Base-by-base conservation (phyloP, 1,284 basidiomycete genomes). In the Papiliotrema flavescens region DNA sequence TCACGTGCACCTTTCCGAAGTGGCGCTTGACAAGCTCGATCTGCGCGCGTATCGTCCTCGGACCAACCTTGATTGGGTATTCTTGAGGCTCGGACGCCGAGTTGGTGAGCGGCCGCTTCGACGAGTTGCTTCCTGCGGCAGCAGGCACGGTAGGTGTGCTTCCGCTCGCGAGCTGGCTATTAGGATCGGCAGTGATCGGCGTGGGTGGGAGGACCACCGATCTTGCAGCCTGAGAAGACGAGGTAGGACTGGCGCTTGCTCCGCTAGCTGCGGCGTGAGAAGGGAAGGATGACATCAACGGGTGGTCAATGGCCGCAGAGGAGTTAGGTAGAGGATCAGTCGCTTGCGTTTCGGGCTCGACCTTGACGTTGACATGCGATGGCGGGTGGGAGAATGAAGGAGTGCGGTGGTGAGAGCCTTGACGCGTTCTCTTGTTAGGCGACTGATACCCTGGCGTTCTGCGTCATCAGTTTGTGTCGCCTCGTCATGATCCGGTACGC, bases 1-100 rank as follows among this genome's bases (percentile, higher is more conserved):
- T 56, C 26, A 49, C 35, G 26, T 71, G 70, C 48, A 70, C 67
- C 51, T 71, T 71, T 52, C 58, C 50, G 26, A 73, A 66, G 2
- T 64, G 62, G 23, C 62, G 61, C 3, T 60, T 59, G 19, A 72
- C 65, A 11, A 73, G 59, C 35, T 58, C 51, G 42, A 72, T 61
- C 48, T 67, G 69, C 8, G 61, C 54, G 19, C 55, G 58, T 2
- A 73, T 57, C 3, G 73, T 71, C 47, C 65, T 65, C 45, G 58
- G 49, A 23, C 71, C 61, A 14, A 70, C 51, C 28, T 56, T 63
- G 55, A 71, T 62, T 1, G 66, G 69, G 47, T 57, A 36, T 55
- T 66, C 69, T 54, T 67, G 66, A 14, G 67, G 54, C 49, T 59
- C 61, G 17, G 67, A 52, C 1, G 67, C 66, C 17, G 67, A 67